These are phyloP conservation scores for Niveomyces coronatus DNA, from an alignment of 2,329 filamentous ascomycete species.

Conservation along the genomic window DNA sequence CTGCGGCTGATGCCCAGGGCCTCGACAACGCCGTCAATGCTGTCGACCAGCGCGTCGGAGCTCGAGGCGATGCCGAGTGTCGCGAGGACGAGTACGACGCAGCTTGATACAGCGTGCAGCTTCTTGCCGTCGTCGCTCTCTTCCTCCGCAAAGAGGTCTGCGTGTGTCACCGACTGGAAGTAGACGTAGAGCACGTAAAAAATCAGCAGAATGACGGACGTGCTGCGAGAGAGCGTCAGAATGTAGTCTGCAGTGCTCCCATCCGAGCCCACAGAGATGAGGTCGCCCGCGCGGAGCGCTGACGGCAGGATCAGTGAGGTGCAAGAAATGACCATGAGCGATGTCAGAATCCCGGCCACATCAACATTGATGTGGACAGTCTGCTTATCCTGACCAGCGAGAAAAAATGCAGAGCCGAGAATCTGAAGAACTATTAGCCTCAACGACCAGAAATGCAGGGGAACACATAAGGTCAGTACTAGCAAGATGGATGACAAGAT, in stretches of 20 bases:
- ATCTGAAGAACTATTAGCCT: conserved; percentile 3
- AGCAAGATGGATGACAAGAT: conserved; percentile 8
- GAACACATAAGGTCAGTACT: neutral
- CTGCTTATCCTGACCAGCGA: conserved; percentile 8
- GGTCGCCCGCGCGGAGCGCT: conserved; percentile 5
- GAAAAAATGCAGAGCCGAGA: conserved; percentile 7
- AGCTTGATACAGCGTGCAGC: conserved; percentile 11
- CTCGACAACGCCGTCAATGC: conserved; percentile 13
- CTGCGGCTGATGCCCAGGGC: conserved; percentile 12
- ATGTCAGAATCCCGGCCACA: conserved; percentile 8
- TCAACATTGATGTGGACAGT: conserved; percentile 9
- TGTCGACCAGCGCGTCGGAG: conserved; percentile 18
- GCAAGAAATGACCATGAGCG: conserved; percentile 9
- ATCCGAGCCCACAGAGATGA: neutral
- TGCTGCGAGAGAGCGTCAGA: conserved; percentile 8
- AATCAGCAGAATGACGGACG: conserved; percentile 7
- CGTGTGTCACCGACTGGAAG: conserved; percentile 9
- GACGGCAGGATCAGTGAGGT: conserved; percentile 8
- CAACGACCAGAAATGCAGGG: neutral
- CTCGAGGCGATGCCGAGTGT: conserved; percentile 13
- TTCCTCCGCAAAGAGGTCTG: conserved; percentile 9
- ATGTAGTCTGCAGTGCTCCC: conserved; percentile 7
- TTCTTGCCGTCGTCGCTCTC: conserved; percentile 9
- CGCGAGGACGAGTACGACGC: conserved; percentile 11
- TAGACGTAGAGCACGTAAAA: conserved; percentile 8